Evolutionary conservation across 1,139 yeast species (phyloP), one percentile per base, ranked within the genome.

Genomic region (Suhomyces panamericanus): DNA sequence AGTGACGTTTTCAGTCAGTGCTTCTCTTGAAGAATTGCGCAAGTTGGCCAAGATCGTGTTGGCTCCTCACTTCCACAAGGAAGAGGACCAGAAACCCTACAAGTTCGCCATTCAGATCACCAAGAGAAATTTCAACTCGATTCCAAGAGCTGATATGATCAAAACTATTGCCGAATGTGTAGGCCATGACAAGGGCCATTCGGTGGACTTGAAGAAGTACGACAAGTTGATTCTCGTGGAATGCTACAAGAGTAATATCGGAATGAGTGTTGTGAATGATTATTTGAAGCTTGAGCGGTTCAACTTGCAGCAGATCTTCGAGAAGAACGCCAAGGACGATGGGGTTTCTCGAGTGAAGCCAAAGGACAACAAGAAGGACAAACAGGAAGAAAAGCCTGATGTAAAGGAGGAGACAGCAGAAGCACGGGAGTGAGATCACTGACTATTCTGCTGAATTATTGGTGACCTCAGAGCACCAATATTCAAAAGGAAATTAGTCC

Each of bases 81-180:
- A 67, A 14, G 66, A 65, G 35, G 44, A 39, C 31, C 85, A 80
- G 51, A 52, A 65, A 42, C 79, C 82, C 2, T 51, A 70, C 26
- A 82, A 81, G 52, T 93, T 87, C 69, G 96, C 97, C 2, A 85
- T 93, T 37, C 86, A 90, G 52, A 82, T 95, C 1, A 75, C 85
- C 3, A 75, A 85, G 54, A 72, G 99, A 53, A 87, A 89, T 63
- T 91, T 89, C 69, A 86, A 81, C 56, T 77, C 84, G 1, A 62
- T 91, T 34, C 80, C 79, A 17, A 78, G 90, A 51, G 85, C 77
- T 49, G 87, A 78, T 13, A 80, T 91, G 43, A 89, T 88, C 48
- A 77, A 75, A 38, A 73, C 80, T 10, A 77, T 90, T 11, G 97
- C 96, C 1, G 81, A 78, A 37, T 65, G 77, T 37, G 90, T 89